Evolutionary conservation across 2,329 filamentous ascomycete species (phyloP), one percentile per base, ranked within the genome.

Genomic region (Aspergillus neoniger): DNA sequence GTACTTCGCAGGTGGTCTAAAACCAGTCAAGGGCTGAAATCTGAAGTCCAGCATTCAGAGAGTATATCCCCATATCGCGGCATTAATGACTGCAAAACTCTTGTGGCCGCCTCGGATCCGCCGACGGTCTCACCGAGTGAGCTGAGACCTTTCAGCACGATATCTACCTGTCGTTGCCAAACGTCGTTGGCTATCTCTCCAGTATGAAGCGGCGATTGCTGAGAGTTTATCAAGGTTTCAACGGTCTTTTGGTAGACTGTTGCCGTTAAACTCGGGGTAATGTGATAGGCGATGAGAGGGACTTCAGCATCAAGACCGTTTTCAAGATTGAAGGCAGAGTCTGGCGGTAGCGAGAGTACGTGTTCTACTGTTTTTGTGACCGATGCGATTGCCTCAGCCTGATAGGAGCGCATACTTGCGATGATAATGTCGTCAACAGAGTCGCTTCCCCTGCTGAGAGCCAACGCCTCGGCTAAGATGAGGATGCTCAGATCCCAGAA

Each of bases 401-500:
- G 59, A 30, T 55, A 66, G 4, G 25, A n/a, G 21, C 41, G 55
- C 3, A 69, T n/a, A 1, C 15, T 30, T 21, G 51, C 21, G 0
- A 21, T 21, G 9, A 47, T 15, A 9, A 6, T 3, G 15, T 23
- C 5, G 7, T 39, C n/a, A n/a, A 4, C 9, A 25, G 12, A 17
- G 9, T 17, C 8, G 32, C 19, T 38, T 4, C 30, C 14, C 21
- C 15, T 17, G 57, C 49, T 9, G 65, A 36, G 49, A 3, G 59
- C 25, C 17, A 67, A 1, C 43, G 41, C 21, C n/a, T 69, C 63
- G 4, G 32, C 58, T 3, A 70, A 32, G 5, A 65, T 58, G 43
- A 70, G 63, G 2, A 66, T 44, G 1, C 67, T 67, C 7, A 69
- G 57, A 17, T 64, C 59, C 69, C 69, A 70, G 14, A 65, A 65